phyloP scores from a whole-genome alignment of 257 asterid species.

The Petrea volubilis region DNA sequence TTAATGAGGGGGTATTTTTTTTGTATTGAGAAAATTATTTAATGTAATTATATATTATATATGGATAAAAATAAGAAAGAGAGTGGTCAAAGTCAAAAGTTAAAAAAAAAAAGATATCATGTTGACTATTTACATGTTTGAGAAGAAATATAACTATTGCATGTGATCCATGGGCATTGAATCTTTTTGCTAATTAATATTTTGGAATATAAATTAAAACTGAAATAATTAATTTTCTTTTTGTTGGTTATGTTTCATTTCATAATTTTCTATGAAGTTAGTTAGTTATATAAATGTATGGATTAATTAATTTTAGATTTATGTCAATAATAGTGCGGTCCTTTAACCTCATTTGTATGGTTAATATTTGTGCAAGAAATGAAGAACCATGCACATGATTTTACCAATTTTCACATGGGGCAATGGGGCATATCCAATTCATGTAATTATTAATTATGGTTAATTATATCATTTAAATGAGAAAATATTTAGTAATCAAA shows the following conservation, averaged over 20 bases:
- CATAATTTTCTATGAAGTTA: neutral
- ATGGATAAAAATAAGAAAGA: neutral
- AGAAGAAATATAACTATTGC: neutral
- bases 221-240: no score
- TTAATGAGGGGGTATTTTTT: no score
- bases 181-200: neutral
- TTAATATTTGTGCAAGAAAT: constrained; percentile 19
- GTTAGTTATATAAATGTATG: neutral
- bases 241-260: no score
- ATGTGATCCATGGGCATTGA: neutral
- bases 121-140: neutral
- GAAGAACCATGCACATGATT: constrained; percentile 32
- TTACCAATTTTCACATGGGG: constrained; percentile 17
- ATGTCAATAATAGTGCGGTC: neutral
- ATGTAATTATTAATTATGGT: neutral
- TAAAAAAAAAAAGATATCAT: neutral
- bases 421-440: neutral
- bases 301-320: neutral
- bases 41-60: neutral
- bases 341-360: constrained; percentile 15
- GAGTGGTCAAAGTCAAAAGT: neutral
- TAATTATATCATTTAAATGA: neutral
- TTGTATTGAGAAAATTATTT: neutral
- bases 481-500: neutral
- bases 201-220: neutral